phyloP scores from a whole-genome alignment of 768 basidiomycete species.

The Lentinus tigrinus region DNA sequence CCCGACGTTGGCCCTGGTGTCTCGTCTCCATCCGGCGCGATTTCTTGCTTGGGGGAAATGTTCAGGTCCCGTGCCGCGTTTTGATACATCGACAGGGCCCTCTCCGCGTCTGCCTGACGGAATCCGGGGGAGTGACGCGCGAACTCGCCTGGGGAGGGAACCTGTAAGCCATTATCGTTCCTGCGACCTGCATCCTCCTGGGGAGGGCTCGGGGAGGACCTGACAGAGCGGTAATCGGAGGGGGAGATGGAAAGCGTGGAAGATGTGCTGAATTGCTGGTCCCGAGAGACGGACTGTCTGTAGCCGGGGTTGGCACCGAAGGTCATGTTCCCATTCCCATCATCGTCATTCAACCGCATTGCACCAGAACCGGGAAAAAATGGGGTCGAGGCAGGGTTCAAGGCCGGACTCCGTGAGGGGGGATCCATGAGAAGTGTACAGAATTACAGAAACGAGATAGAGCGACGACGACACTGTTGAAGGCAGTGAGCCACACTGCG shows the following conservation, averaged over 20 bases:
- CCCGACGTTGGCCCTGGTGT: constrained; percentile 36
- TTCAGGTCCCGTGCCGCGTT: constrained; percentile 25
- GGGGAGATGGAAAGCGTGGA: constrained; percentile 61
- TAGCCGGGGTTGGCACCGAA: constrained; percentile 39
- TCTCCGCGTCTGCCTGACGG: constrained; percentile 43
- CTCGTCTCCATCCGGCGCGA: constrained; percentile 56
- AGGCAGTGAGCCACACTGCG: constrained; percentile 23
- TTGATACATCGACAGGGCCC: constrained; percentile 36
- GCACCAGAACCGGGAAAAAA: constrained; percentile 79
- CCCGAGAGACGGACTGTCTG: constrained; percentile 45
- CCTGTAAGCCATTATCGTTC: constrained; percentile 24
- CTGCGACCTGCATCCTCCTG: constrained; percentile 34
- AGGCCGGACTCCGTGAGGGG: constrained; percentile 74
- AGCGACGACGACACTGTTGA: constrained; percentile 23
- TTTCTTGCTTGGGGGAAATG: constrained; percentile 49
- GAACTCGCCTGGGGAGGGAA: constrained; percentile 31
- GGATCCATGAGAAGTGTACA: constrained; percentile 28
- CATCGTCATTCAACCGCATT: constrained; percentile 56
- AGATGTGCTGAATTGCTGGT: constrained; percentile 40
- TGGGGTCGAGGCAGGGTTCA: constrained; percentile 81
- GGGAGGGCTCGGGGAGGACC: constrained; percentile 67
- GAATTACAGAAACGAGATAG: constrained; percentile 27
- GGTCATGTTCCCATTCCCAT: constrained; percentile 30
- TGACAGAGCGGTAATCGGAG: constrained; percentile 64
- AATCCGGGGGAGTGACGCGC: constrained; percentile 47